A percentile compares a stretch with the other conserved stretches of the same genome.
Evolutionary conservation across 2,329 filamentous ascomycete species (phyloP).

Genomic region (Penicillium sp.): DNA sequence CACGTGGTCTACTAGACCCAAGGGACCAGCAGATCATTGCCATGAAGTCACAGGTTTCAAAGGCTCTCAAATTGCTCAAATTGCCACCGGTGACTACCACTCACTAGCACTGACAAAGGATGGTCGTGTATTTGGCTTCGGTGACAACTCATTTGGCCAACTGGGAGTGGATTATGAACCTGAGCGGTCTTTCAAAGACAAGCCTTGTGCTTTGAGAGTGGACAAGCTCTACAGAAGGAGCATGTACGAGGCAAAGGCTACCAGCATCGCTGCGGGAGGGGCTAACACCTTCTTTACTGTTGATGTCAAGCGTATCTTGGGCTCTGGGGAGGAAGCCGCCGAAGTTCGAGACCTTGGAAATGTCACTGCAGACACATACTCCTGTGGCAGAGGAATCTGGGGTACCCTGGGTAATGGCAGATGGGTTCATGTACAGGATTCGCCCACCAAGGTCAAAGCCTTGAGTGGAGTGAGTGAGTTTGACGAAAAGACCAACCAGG

Average conservation of each 20-base stretch:
- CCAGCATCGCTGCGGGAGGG: conserved; percentile 80
- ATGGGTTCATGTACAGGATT: conserved; percentile 83
- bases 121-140: conserved; percentile 81
- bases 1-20: conserved; percentile 74
- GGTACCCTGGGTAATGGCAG: conserved; percentile 81
- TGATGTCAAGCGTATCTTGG: conserved; percentile 67
- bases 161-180: conserved; percentile 75
- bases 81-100: conserved; percentile 85
- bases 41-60: conserved; percentile 75
- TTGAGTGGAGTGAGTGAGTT: conserved; percentile 86
- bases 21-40: conserved; percentile 76
- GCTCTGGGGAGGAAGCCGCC: conserved; percentile 46
- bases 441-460: conserved; percentile 76
- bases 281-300: conserved; percentile 84
- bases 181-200: conserved; percentile 64
- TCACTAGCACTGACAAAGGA: conserved; percentile 75
- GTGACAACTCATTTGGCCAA: conserved; percentile 90
- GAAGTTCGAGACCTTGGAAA: conserved; percentile 51
- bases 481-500: conserved; percentile 68
- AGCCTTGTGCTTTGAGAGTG: conserved; percentile 70
- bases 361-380: conserved; percentile 77
- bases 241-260: conserved; percentile 66
- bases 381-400: conserved; percentile 81
- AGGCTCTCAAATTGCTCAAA: conserved; percentile 69
- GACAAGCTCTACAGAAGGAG: conserved; percentile 72